phyloP scores from a whole-genome alignment of 2,329 filamentous ascomycete genomes.

The Sporothrix brunneoviolacea region DNA sequence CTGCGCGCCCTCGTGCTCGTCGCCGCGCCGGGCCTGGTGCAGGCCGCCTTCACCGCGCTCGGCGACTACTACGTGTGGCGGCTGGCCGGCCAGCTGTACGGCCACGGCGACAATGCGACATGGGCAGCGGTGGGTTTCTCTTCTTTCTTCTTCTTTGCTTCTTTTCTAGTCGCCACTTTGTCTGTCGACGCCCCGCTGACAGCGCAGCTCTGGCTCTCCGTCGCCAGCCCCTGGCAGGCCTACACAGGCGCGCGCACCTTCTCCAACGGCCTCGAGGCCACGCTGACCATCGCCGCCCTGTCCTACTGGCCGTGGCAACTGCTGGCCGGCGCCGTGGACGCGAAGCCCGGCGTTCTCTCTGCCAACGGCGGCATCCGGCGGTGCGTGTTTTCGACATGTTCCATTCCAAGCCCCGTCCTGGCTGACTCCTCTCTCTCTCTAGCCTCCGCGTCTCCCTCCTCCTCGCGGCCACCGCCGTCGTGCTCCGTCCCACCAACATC shows the following conservation, averaged over 20 bases:
- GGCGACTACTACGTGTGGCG: conserved; percentile 87
- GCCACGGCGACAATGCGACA: conserved; percentile 53
- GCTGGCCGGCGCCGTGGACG: conserved; percentile 36
- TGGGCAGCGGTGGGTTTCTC: conserved; percentile 61
- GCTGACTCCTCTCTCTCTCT: neutral
- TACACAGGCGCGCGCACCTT: conserved; percentile 90
- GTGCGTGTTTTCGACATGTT: neutral
- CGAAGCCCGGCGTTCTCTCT: conserved; percentile 27
- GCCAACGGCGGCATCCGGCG: conserved; percentile 14
- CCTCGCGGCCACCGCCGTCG: conserved; percentile 72
- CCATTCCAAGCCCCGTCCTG: neutral
- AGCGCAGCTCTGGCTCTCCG: conserved; percentile 64
- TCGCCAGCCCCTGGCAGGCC: conserved; percentile 89
- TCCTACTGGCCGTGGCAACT: conserved; percentile 83
- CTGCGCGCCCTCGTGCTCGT: conserved; percentile 61
- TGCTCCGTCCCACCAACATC: conserved; percentile 83
- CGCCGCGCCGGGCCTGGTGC: conserved; percentile 64
- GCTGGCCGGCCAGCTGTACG: conserved; percentile 68
- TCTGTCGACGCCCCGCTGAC: too few species aligned
- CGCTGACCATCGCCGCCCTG: conserved; percentile 72
- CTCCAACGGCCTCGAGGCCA: conserved; percentile 91
- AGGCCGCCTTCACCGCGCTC: conserved; percentile 69
- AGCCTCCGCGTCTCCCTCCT: conserved; percentile 59
- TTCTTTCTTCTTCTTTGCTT: neutral
- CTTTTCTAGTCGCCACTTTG: too few species aligned